Base-by-base conservation (phyloP, 2,329 filamentous ascomycete species). In the Chaetomium sp. region DNA sequence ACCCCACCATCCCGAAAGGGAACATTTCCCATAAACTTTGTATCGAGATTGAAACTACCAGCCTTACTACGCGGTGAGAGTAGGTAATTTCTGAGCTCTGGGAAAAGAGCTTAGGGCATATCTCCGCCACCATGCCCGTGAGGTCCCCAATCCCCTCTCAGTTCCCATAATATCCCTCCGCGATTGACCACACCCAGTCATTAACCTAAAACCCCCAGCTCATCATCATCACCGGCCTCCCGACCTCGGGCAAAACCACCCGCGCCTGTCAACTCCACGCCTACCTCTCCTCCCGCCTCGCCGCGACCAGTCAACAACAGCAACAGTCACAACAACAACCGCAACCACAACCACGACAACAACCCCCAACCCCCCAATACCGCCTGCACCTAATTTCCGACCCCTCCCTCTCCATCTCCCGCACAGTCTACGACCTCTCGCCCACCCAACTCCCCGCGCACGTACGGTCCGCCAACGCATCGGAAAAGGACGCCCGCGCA, bases 401-500 rank as follows among this genome's bases (percentile, higher is more conserved):
- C 72, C 80, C 88, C 61, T 78, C 79, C 4, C 80, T 91, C 44
- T 83, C 83, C 45, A 84, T 91, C 54, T 76, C 83, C 3, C 86
- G 88, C 57, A 67, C 78, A 55, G 88, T 88, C 43, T 92, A 92
- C 75, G 82, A 86, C 65, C 77, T 86, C 42, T 81, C 80, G 2
- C 72, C 75, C 4, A 65, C 68, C 2, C 69, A 70, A 19, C 71
- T 83, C 27, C 78, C 78, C 2, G 77, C 76, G 4, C 81, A 86
- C 65, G 78, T 80, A 37, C 82, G 87, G 58, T 87, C 86, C 33
- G 87, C 88, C 56, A 88, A 88, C 64, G 80, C 82, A 33, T 80
- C 84, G 1, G 89, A 95, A 68, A 95, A 95, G 70, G 87, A 92
- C 72, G 89, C 88, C 1, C 82, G 89, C 33, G 89, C 89, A 1